A percentile compares a stretch with the other conserved stretches of the same genome.
Conservation (phyloP, 805 yeast species). For the Yarrowia sp. region DNA sequence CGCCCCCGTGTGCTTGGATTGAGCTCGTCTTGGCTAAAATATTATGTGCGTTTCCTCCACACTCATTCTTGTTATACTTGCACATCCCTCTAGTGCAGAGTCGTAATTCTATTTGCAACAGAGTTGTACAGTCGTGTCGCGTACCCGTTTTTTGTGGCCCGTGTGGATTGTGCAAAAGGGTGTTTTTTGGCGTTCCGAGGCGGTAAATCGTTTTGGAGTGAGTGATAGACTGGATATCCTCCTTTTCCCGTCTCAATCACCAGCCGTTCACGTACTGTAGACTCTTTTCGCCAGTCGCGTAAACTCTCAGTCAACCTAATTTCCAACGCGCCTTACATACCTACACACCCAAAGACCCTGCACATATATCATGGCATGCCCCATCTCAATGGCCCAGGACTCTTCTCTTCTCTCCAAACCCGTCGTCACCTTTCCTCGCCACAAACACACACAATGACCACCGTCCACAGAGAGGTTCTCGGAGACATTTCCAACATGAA, state of each 20-base stretch:
- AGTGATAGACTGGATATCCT: not conserved
- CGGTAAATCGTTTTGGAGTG: too few relatives aligned
- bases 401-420: not conserved
- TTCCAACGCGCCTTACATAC: conserved; percentile 25
- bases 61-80: conserved; percentile 23
- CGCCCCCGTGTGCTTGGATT: not conserved
- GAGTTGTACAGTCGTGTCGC: conserved; percentile 17
- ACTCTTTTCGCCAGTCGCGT: not conserved
- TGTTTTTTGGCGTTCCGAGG: not conserved
- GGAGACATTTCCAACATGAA: conserved; percentile 24
- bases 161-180: not conserved
- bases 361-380: conserved; percentile 14
- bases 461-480: conserved; percentile 23
- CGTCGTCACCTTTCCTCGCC: not conserved
- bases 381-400: not conserved
- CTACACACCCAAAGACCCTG: conserved; percentile 15
- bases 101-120: not conserved
- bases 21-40: not conserved
- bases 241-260: not conserved
- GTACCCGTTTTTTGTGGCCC: not conserved
- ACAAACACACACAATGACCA: conserved; percentile 16
- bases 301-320: conserved; percentile 6
- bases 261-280: not conserved
- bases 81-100: conserved; percentile 25
- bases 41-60: conserved; percentile 9